These are phyloP conservation scores for Colletotrichum limetticola DNA, from an alignment of 2,329 filamentous ascomycete species.

Conservation along the genomic window DNA sequence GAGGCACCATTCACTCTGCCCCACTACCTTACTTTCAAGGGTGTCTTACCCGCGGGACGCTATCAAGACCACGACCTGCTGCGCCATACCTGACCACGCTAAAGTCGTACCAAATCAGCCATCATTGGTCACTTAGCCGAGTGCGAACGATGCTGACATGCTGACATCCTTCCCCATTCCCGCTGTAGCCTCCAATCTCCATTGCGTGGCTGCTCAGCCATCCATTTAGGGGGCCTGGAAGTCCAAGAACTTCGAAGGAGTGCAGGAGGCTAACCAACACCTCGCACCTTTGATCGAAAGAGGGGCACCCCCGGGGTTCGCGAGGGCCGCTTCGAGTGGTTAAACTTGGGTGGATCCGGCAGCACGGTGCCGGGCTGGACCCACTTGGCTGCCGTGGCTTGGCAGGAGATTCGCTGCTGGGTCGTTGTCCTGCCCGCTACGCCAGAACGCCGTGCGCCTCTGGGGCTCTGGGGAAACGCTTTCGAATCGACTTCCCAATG, in stretches of 20 bases:
- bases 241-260: neutral
- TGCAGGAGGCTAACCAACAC: neutral
- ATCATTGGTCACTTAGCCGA: constrained; percentile 23
- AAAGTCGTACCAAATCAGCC: neutral
- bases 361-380: constrained; percentile 15
- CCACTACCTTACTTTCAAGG: neutral
- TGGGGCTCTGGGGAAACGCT: neutral
- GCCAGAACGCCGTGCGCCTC: neutral
- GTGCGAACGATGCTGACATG: constrained; percentile 21
- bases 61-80: neutral
- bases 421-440: neutral
- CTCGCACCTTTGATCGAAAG: neutral
- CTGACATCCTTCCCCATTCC: neutral
- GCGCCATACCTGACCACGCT: neutral
- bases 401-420: neutral
- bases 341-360: constrained; percentile 20
- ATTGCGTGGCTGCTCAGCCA: constrained; percentile 7
- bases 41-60: neutral
- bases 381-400: constrained; percentile 32
- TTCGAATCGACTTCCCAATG: constrained; percentile 32
- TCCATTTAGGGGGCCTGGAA: neutral
- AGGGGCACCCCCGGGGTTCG: neutral
- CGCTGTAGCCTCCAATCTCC: neutral
- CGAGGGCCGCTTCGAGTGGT: neutral
- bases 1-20: neutral